Evolutionary conservation across 805 yeast genomes (phyloP).

Genomic region (Candida sphagnicola): DNA sequence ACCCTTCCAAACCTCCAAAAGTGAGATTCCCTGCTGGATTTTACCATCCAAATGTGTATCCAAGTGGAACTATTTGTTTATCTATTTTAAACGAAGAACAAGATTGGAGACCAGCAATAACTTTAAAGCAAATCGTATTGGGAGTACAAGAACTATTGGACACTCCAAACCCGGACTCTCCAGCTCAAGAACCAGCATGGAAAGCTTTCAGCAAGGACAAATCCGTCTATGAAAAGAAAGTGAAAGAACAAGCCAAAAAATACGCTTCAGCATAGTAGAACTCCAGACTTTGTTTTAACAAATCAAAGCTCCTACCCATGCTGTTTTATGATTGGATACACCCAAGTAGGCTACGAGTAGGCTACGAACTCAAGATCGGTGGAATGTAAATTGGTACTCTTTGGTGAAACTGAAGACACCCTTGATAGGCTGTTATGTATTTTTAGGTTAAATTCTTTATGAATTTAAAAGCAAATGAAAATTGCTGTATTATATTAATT

Average conservation of each 20-base stretch:
- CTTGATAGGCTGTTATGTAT: not conserved
- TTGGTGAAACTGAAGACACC: no score
- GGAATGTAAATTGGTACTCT: no score
- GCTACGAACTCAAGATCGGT: no score
- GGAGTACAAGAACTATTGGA: constrained; percentile 92
- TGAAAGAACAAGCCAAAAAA: constrained; percentile 72
- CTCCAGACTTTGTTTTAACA: no score
- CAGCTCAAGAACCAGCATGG: constrained; percentile 98
- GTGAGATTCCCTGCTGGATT: constrained; percentile 85
- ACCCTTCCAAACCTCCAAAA: constrained; percentile 96
- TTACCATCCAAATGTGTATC: constrained; percentile 96
- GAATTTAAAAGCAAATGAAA: not conserved
- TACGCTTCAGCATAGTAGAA: constrained; percentile 50
- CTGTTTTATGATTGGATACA: no score
- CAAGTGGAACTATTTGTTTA: constrained; percentile 94
- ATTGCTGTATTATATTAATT: not conserved
- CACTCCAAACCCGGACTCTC: constrained; percentile 90
- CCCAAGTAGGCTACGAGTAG: no score
- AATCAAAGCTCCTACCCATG: no score
- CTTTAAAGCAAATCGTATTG: constrained; percentile 79
- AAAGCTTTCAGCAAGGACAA: constrained; percentile 72
- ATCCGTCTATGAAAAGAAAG: constrained; percentile 67
- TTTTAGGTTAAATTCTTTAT: not conserved
- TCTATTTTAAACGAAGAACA: constrained; percentile 91
- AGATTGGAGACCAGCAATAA: constrained; percentile 98